A percentile compares a stretch with the other conserved stretches of the same genome.
Evolutionary conservation across 805 yeast genomes (phyloP).

Genomic region (Candida stauntonica): DNA sequence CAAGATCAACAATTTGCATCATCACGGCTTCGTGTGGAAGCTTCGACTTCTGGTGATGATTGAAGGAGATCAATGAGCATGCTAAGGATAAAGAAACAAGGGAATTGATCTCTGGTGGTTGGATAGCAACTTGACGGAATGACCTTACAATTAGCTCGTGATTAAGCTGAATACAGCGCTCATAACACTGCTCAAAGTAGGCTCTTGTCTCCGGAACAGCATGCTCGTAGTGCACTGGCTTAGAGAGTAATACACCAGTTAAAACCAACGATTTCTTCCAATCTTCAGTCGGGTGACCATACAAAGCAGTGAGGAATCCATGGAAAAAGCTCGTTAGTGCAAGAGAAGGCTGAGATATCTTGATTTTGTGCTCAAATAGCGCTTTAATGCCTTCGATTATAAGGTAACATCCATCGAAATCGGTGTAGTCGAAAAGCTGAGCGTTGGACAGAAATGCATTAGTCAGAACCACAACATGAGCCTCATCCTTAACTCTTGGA

Average conservation of each 20-base stretch:
- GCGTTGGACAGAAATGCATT: conserved; percentile 37
- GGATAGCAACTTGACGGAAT: conserved; percentile 10
- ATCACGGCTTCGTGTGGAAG: conserved; percentile 21
- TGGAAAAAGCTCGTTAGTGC: conserved; percentile 36
- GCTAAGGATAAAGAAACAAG: conserved; percentile 15
- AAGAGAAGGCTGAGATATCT: conserved; percentile 41
- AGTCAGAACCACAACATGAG: conserved; percentile 36
- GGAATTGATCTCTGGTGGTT: conserved; percentile 23
- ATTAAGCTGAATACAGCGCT: conserved; percentile 29
- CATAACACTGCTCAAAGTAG: conserved; percentile 37
- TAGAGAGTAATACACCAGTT: conserved; percentile 38
- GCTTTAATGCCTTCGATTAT: conserved; percentile 46
- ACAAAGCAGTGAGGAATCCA: conserved; percentile 30
- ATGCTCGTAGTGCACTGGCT: conserved; percentile 30
- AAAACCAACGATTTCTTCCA: conserved; percentile 44
- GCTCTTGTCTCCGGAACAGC: conserved; percentile 28
- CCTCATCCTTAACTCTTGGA: conserved; percentile 41
- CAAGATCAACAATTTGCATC: conserved; percentile 15
- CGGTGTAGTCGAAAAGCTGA: conserved; percentile 26
- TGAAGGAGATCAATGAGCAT: conserved; percentile 21
- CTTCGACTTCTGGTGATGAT: conserved; percentile 13
- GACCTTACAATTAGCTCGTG: conserved; percentile 21
- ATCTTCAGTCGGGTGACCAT: conserved; percentile 29
- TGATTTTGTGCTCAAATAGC: conserved; percentile 39
- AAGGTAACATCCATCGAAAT: conserved; percentile 29